Conservation (phyloP, 768 basidiomycete genomes). For the Lepiota subincarnata region DNA sequence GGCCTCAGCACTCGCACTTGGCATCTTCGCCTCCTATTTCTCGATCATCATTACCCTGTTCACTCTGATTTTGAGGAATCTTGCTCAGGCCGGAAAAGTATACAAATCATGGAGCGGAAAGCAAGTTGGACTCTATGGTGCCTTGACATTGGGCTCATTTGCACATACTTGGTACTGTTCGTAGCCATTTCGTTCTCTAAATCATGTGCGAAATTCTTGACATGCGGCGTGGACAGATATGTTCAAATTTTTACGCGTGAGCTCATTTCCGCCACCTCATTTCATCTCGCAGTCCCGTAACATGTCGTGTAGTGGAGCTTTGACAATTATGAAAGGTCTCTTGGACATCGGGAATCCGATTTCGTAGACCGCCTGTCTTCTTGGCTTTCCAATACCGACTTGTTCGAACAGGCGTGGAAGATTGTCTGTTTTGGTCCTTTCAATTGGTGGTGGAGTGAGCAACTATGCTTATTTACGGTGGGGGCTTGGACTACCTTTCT, state of each 20-base stretch:
- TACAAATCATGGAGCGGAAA: too few relatives aligned
- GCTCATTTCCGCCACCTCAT: not conserved
- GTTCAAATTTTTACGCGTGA: constrained; percentile 29
- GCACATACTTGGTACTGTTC: constrained; percentile 35
- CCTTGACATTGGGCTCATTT: constrained; percentile 23
- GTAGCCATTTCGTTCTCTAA: constrained; percentile 9
- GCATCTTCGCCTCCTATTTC: constrained; percentile 26
- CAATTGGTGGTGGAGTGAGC: constrained; percentile 73
- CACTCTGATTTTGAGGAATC: constrained; percentile 13
- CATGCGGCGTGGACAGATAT: constrained; percentile 22
- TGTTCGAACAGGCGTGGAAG: constrained; percentile 60
- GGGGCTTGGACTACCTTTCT: constrained; percentile 55
- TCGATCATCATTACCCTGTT: constrained; percentile 22
- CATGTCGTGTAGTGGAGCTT: constrained; percentile 48
- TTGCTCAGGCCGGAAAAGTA: not conserved
- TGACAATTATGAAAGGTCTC: constrained; percentile 32
- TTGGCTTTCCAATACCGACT: constrained; percentile 51
- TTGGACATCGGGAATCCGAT: not conserved
- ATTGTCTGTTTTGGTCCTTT: constrained; percentile 38
- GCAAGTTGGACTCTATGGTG: constrained; percentile 14
- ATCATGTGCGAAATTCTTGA: not conserved
- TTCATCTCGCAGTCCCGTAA: not conserved
- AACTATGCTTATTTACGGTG: constrained; percentile 56
- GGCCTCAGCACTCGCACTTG: constrained; percentile 12
- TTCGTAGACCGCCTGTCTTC: constrained; percentile 33